phyloP scores from a whole-genome alignment of 192 early-diverging fungal species.

The Piromyces finnis region DNA sequence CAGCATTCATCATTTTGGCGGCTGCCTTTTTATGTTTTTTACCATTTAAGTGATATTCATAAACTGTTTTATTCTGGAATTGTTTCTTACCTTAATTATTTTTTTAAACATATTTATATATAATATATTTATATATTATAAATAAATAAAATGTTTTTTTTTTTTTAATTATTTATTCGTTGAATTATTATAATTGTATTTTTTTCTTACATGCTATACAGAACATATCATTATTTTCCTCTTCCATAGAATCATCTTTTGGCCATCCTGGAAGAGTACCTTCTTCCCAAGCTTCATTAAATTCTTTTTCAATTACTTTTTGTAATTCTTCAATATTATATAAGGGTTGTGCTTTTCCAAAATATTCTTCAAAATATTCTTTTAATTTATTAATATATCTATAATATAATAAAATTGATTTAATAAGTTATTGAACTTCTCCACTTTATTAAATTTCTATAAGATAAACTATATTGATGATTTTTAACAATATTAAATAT shows the following conservation, averaged over 20 bases:
- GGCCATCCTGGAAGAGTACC: slow-evolving; percentile 42
- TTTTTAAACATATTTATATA: no score
- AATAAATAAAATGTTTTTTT: slow-evolving; percentile 6
- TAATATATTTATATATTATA: background rate
- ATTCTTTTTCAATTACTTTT: slow-evolving; percentile 20
- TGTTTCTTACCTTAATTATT: slow-evolving; percentile 41
- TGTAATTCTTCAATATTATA: slow-evolving; percentile 41
- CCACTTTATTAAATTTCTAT: no score
- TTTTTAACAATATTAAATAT: background rate
- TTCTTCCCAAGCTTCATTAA: slow-evolving; percentile 43
- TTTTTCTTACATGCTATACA: slow-evolving; percentile 43
- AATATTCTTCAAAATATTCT: slow-evolving; percentile 55
- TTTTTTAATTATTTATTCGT: background rate
- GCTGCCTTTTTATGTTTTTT: slow-evolving; percentile 83
- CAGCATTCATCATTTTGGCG: slow-evolving; percentile 11
- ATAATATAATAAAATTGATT: background rate
- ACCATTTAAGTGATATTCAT: slow-evolving; percentile 64
- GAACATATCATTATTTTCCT: slow-evolving; percentile 31
- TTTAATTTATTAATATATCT: slow-evolving; percentile 45
- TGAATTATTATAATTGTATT: background rate
- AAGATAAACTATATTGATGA: no score
- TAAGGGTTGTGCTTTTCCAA: slow-evolving; percentile 54
- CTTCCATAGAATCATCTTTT: slow-evolving; percentile 13
- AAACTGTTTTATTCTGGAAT: slow-evolving; percentile 72
- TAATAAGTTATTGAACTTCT: no score